Evolutionary conservation across 257 asterid genomes (phyloP).

Genomic region (Dorcoceras hygrometricum): DNA sequence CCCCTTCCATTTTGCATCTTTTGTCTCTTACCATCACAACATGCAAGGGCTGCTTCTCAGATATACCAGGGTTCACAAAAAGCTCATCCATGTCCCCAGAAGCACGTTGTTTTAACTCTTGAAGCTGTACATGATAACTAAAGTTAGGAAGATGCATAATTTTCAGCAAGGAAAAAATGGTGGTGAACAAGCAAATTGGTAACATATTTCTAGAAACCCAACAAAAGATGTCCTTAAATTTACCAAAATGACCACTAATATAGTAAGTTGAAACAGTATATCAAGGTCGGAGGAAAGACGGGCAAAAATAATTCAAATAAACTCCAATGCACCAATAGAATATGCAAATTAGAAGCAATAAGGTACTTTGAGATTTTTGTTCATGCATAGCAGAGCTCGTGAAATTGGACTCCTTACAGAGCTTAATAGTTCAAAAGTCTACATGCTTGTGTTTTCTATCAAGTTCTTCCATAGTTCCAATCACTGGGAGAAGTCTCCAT

Average conservation of each 20-base stretch:
- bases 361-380: no score
- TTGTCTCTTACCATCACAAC: slow-evolving; percentile 79
- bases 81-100: slow-evolving; percentile 73
- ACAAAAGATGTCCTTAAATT: no score
- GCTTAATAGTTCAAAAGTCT: no score
- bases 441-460: not conserved
- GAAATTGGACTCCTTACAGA: not conserved
- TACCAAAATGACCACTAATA: no score
- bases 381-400: no score
- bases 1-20: slow-evolving; percentile 1
- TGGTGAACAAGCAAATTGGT: not conserved
- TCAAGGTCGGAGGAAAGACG: no score
- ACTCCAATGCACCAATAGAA: no score
- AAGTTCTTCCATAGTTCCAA: not conserved
- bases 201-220: slow-evolving; percentile 5
- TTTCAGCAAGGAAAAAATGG: not conserved
- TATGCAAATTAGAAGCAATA: no score
- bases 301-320: no score
- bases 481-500: not conserved
- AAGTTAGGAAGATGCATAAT: slow-evolving; percentile 22
- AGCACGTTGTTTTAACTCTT: slow-evolving; percentile 89
- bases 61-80: slow-evolving; percentile 75
- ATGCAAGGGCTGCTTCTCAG: slow-evolving; percentile 87
- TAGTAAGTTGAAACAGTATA: no score
- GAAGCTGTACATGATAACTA: slow-evolving; percentile 53